These are phyloP conservation scores for Chrysanthemum makinoi DNA, from an alignment of 129 eudicot genomes.

Conservation along the genomic window DNA sequence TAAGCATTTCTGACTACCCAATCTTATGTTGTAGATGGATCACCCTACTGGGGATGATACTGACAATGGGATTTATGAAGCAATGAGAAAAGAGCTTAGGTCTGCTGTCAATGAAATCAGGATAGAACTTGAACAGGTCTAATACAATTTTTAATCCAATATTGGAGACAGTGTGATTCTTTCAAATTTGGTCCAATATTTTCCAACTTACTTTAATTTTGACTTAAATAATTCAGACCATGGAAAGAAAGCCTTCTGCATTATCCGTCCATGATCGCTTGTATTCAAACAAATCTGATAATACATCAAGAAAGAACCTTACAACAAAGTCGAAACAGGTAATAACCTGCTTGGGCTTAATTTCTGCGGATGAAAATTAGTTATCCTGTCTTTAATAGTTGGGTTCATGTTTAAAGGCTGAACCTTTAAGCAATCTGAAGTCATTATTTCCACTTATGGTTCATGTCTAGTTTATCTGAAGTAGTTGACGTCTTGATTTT, in stretches of 20 bases:
- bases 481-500: not conserved
- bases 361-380: not conserved
- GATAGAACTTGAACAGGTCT: constrained; percentile 70
- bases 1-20: constrained; percentile 6
- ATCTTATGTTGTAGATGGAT: constrained; percentile 45
- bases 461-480: not conserved
- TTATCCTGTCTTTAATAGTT: not conserved
- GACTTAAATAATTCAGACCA: constrained; percentile 39
- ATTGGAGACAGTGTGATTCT: not conserved
- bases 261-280: constrained; percentile 34
- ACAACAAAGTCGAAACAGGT: constrained; percentile 64
- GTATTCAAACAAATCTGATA: constrained; percentile 41
- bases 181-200: not conserved
- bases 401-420: constrained; percentile 12
- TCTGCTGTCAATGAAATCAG: constrained; percentile 76
- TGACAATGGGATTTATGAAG: constrained; percentile 49
- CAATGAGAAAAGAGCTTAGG: constrained; percentile 72
- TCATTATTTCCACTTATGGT: not conserved
- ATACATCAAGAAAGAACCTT: constrained; percentile 45
- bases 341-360: constrained; percentile 12
- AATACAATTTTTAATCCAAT: not conserved
- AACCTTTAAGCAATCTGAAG: not conserved
- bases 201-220: constrained; percentile 16
- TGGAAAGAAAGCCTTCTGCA: constrained; percentile 46
- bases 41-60: constrained; percentile 51